Evolutionary conservation across 768 basidiomycete species (phyloP).

Genomic region (Clathrus columnatus): DNA sequence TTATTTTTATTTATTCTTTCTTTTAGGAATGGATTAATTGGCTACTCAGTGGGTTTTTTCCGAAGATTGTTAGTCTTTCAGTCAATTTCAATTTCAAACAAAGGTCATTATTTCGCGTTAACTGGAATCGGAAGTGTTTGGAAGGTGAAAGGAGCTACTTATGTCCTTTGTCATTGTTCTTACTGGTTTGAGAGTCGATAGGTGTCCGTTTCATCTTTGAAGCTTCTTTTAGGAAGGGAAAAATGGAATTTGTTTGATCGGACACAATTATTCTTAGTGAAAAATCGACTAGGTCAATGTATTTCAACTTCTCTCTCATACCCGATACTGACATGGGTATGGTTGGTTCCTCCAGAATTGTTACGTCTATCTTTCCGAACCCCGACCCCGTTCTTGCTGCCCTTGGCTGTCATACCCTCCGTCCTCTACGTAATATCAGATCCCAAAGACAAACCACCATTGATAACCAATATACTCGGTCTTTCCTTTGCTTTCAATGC

Average conservation of each 20-base stretch:
- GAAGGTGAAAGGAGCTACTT: slow-evolving; percentile 37
- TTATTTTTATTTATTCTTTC: slow-evolving; percentile 21
- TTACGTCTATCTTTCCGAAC: slow-evolving; percentile 42
- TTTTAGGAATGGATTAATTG: slow-evolving; percentile 68
- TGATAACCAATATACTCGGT: slow-evolving; percentile 67
- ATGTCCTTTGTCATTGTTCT: neutral
- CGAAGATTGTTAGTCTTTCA: slow-evolving; percentile 12
- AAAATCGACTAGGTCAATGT: slow-evolving; percentile 34
- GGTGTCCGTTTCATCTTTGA: slow-evolving; percentile 44
- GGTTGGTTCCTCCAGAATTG: slow-evolving; percentile 28
- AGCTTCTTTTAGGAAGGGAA: slow-evolving; percentile 38
- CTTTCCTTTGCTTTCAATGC: slow-evolving; percentile 79
- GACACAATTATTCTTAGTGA: slow-evolving; percentile 35
- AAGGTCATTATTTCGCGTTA: slow-evolving; percentile 58
- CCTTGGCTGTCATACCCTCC: slow-evolving; percentile 55
- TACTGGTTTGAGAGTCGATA: slow-evolving; percentile 18
- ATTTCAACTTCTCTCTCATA: slow-evolving; percentile 22
- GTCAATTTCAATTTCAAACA: slow-evolving; percentile 6
- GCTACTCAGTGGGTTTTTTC: slow-evolving; percentile 39
- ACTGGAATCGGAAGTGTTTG: slow-evolving; percentile 59
- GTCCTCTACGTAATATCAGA: slow-evolving; percentile 47
- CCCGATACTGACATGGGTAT: no score
- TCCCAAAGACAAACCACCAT: slow-evolving; percentile 44
- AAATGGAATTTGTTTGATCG: slow-evolving; percentile 53
- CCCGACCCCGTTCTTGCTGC: slow-evolving; percentile 48